Conservation (phyloP, 2,329 filamentous ascomycete genomes). For the Ceratocystiopsis sp. region DNA sequence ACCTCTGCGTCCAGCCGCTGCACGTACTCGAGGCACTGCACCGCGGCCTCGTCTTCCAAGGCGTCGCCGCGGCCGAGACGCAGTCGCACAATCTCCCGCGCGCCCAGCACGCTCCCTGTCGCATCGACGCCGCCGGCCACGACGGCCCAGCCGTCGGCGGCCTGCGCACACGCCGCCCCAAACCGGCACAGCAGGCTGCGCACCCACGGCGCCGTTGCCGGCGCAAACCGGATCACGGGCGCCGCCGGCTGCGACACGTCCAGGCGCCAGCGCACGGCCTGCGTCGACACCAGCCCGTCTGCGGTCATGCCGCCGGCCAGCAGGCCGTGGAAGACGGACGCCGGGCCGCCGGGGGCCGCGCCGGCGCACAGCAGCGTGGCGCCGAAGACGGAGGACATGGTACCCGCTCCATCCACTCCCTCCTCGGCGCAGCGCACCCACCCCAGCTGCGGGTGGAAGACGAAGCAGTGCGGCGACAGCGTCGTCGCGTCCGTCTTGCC, state of each 20-base stretch:
- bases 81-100: conserved; percentile 35
- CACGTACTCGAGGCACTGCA: conserved; percentile 9
- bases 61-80: conserved; percentile 11
- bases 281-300: conserved; percentile 44
- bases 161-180: conserved; percentile 3
- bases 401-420: conserved; percentile 19
- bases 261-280: conserved; percentile 49
- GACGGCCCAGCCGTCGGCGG: conserved; percentile 3
- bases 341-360: conserved; percentile 8
- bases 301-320: conserved; percentile 54
- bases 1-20: neutral
- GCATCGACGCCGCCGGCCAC: conserved; percentile 27
- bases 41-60: conserved; percentile 12
- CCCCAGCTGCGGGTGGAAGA: conserved; percentile 31
- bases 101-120: conserved; percentile 23
- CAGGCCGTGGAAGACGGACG: conserved; percentile 35
- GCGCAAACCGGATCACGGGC: conserved; percentile 4
- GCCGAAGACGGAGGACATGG: conserved; percentile 23
- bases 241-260: conserved; percentile 18
- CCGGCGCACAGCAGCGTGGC: conserved; percentile 18
- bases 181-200: conserved; percentile 4
- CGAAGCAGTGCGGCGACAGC: conserved; percentile 32
- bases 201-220: neutral
- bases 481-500: conserved; percentile 36
- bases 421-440: conserved; percentile 27